phyloP scores from a whole-genome alignment of 352 stramenopile species.

The Pythium brassicae region DNA sequence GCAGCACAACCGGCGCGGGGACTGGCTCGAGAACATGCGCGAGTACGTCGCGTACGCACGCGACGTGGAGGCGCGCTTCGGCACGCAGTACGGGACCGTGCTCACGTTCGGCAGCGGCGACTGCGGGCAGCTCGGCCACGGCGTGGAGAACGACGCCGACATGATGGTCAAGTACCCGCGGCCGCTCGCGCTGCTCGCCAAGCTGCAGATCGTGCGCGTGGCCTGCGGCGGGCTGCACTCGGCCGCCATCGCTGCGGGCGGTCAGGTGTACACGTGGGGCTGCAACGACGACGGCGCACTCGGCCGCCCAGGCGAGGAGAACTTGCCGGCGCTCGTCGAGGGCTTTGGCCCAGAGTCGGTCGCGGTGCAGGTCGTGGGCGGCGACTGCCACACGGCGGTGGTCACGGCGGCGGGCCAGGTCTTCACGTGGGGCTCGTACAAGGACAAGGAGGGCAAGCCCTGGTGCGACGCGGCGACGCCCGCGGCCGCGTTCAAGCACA shows the following conservation, averaged over 20 bases:
- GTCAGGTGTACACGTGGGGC: constrained; percentile 94
- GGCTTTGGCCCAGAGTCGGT: constrained; percentile 44
- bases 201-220: constrained; percentile 58
- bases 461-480: constrained; percentile 80
- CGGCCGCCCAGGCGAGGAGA: constrained; percentile 78
- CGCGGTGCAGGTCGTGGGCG: constrained; percentile 79
- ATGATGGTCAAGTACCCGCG: constrained; percentile 78
- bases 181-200: constrained; percentile 35
- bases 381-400: constrained; percentile 94
- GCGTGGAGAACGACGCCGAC: constrained; percentile 74
- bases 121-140: constrained; percentile 90
- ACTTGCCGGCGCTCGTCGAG: constrained; percentile 55
- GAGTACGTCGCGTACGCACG: constrained; percentile 76
- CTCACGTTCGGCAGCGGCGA: constrained; percentile 91
- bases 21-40: constrained; percentile 74
- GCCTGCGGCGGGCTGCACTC: constrained; percentile 91
- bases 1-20: constrained; percentile 51
- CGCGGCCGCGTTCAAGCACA: constrained; percentile 78
- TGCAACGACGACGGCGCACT: constrained; percentile 91
- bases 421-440: constrained; percentile 94
- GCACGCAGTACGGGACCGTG: constrained; percentile 32
- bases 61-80: constrained; percentile 59
- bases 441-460: constrained; percentile 95
- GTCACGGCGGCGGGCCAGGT: constrained; percentile 87
- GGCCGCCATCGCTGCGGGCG: constrained; percentile 78